Evolutionary conservation across 371 early-diverging fungal species (phyloP).

Genomic region (Encephalitozoon cuniculi): DNA sequence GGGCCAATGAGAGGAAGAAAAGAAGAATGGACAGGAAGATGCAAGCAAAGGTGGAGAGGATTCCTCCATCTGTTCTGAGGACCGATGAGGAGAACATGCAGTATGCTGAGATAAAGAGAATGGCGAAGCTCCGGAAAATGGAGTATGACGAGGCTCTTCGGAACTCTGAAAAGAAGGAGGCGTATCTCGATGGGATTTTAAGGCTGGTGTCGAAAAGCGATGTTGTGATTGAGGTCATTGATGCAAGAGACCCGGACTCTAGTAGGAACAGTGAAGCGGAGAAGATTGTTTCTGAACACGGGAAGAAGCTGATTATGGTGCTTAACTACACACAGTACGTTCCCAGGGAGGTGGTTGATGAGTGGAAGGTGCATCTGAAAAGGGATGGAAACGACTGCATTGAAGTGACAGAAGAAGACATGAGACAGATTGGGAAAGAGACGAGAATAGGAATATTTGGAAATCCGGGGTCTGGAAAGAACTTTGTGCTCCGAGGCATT

Average conservation of each 20-base stretch:
- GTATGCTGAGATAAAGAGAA: conserved; percentile 2
- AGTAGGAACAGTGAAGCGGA: conserved; percentile 11
- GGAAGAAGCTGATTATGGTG: neutral
- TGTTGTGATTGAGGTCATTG: conserved; percentile 17
- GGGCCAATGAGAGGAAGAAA: neutral
- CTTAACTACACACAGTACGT: conserved; percentile 3
- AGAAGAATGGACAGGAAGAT: conserved; percentile 8
- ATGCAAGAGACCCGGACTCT: conserved; percentile 16
- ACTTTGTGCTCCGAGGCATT: conserved; percentile 3
- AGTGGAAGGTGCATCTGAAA: neutral
- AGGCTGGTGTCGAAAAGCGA: neutral
- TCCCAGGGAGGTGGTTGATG: neutral
- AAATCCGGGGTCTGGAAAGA: conserved; percentile 9
- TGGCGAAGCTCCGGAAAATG: neutral
- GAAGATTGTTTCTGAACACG: neutral
- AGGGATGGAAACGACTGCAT: neutral
- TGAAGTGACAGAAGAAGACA: neutral
- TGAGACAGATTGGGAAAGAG: neutral
- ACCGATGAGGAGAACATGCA: conserved; percentile 12
- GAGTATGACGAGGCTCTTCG: neutral
- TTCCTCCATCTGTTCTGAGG: conserved; percentile 1
- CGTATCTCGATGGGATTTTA: neutral
- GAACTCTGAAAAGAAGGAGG: neutral
- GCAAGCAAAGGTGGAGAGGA: neutral
- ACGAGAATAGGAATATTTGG: conserved; percentile 26